Conservation (phyloP, 345 rosid genomes). For the Rhodamnia argentea region DNA sequence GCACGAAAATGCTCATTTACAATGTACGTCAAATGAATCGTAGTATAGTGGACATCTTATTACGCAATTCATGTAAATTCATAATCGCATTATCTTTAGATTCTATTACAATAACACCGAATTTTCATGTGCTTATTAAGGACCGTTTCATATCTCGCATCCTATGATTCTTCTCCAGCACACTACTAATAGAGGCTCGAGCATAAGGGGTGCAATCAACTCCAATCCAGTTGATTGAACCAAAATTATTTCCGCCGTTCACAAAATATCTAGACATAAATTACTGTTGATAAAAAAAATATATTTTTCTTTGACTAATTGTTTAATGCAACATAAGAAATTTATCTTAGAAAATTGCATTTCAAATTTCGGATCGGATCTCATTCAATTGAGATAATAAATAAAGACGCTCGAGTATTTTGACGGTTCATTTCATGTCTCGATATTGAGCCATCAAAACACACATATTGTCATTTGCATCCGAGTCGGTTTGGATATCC, state of each 20-base stretch:
- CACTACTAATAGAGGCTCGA: not conserved
- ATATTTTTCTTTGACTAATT: no score
- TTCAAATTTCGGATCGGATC: not conserved
- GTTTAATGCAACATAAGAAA: no score
- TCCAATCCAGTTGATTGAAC: not conserved
- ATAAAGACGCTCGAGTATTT: not conserved
- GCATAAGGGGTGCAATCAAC: not conserved
- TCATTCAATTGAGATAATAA: not conserved
- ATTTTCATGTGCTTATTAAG: not conserved
- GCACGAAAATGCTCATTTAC: not conserved
- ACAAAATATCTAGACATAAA: no score
- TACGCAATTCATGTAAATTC: no score
- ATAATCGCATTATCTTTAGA: not conserved
- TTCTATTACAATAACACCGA: not conserved
- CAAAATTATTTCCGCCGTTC: no score
- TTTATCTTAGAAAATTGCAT: no score
- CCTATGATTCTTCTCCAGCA: not conserved
- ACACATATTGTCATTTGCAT: not conserved
- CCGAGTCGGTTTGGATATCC: no score
- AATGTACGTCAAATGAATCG: not conserved
- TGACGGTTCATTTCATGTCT: not conserved
- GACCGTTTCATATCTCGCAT: rapidly evolving
- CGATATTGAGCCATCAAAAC: no score
- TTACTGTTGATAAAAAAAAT: no score
- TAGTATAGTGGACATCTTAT: no score